phyloP scores from a whole-genome alignment of 148 eudicot genomes.

The Silene conica region DNA sequence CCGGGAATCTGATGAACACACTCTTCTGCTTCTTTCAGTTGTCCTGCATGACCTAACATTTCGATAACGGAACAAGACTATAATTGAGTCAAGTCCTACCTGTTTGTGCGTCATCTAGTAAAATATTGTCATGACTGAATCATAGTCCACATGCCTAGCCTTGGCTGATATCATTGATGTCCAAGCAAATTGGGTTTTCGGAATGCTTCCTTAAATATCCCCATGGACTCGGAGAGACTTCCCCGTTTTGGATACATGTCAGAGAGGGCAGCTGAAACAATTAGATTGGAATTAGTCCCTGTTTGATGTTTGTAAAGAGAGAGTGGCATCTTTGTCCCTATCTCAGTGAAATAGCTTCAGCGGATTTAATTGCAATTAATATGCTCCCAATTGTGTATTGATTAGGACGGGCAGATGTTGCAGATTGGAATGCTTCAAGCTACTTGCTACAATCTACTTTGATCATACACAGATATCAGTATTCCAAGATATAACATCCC shows the following conservation, averaged over 20 bases:
- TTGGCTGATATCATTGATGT: slow-evolving; percentile 87
- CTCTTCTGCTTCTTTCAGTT: slow-evolving; percentile 79
- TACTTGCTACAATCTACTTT: slow-evolving; percentile 54
- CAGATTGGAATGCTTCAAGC: slow-evolving; percentile 49
- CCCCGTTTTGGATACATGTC: slow-evolving; percentile 96
- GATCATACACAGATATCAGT: slow-evolving; percentile 75
- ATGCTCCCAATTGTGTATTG: slow-evolving; percentile 78
- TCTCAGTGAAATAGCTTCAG: slow-evolving; percentile 63
- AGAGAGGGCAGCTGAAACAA: slow-evolving; percentile 67
- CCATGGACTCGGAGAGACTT: slow-evolving; percentile 58
- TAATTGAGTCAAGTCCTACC: slow-evolving; percentile 65
- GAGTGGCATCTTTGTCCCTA: slow-evolving; percentile 74
- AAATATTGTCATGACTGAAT: slow-evolving; percentile 60
- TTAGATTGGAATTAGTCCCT: slow-evolving; percentile 40
- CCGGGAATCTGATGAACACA: slow-evolving; percentile 53
- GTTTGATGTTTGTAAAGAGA: slow-evolving; percentile 43
- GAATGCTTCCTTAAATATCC: slow-evolving; percentile 45
- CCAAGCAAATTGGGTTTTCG: slow-evolving; percentile 75
- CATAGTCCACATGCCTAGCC: slow-evolving; percentile 82
- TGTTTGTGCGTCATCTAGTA: slow-evolving; percentile 50
- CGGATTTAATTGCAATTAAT: slow-evolving; percentile 67
- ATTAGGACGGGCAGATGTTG: slow-evolving; percentile 48
- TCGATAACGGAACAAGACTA: slow-evolving; percentile 66
- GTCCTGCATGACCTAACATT: slow-evolving; percentile 86
- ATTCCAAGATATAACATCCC: slow-evolving; percentile 72